Evolutionary conservation across 2,329 filamentous ascomycete species (phyloP), one percentile per base, ranked within the genome.

Genomic region (Aspergillus costaricaensis): DNA sequence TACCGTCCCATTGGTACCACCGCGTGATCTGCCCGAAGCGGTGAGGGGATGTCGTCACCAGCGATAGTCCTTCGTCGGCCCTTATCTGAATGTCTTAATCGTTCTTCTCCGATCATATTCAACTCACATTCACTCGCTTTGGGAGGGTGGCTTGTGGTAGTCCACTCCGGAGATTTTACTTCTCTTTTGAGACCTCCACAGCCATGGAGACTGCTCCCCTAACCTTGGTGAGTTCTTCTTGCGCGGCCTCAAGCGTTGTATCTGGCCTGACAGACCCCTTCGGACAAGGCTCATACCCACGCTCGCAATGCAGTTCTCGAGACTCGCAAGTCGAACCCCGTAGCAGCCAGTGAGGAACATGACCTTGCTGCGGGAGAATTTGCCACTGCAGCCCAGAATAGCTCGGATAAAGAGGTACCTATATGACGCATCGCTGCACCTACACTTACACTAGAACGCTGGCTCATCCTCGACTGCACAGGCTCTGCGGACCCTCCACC

Each of bases 301-400:
- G 93, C 92, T 54, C 88, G 88, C 70, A 93, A 91, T 70, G 93
- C 94, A 47, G 88, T 91, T 23, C 83, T 88, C 23, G 91, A 93
- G 58, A 87, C 85, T 36, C 82, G 83, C 65, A 84, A 85, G 66
- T 81, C 83, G 23, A 83, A 95, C 73, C 91, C 91, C 58, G 89
- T 89, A 6, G 88, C 91, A 51, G 94, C 94, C 63, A 90, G 92
- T 71, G 90, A 90, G 71, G 91, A 96, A 76, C 94, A 98, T 77
- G 88, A 93, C 56, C 83, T 91, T 59, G 95, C 95, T 39, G 94
- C 95, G 2, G 89, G 88, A 65, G 91, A 96, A 74, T 98, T 96
- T 75, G 88, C 91, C 62, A 88, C 89, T 62, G 93, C 92, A 30
- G 88, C 91, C n/a, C 85, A 86, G 62, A 84, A 79, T 51, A 96